Base-by-base conservation (phyloP, 768 basidiomycete genomes). In the Mycena leptocephala region DNA sequence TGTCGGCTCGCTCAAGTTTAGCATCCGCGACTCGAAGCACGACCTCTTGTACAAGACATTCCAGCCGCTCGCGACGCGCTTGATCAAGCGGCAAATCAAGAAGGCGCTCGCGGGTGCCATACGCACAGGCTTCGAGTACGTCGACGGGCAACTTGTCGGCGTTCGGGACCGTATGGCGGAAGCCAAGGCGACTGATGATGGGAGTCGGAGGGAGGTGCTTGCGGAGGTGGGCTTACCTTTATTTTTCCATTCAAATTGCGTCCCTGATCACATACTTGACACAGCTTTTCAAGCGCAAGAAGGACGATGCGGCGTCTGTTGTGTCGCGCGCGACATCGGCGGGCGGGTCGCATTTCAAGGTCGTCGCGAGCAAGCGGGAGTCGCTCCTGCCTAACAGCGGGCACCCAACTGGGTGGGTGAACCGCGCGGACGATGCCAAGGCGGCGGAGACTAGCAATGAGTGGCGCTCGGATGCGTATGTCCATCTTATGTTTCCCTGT, bases 21-120 rank as follows among this genome's bases (percentile, higher is more conserved):
- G 92, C 28, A 96, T 99, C 79, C 92, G 96, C 5, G 97, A 98
- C 78, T 92, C 94, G 75, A 97, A 97, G 85, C 97, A 98, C 85
- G 95, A 97, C 80, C 85, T 94, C 24, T 83, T 97, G 74, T 97
- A 97, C 89, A 96, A 95, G 88, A 94, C 95, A 0, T 79, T 98
- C 39, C 91, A 91, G 65, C 94, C 95, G 2, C 88, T 97, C 43
- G 95, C 95, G 10, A 96, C 93, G 1, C 91, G 91, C 4, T 86
- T 98, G 46, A 92, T 99, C 79, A 97, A 97, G 90, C 90, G 88
- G 78, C 94, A 91, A 83, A 87, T 91, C 33, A 82, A 89, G 78
- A 90, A 89, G 78, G 90, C 88, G 2, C 81, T 91, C 32, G 78
- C 90, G 82, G 93, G 92, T 68, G 93, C 93, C 3, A 91, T 99